Percentiles rank a stretch among this genome's conserved stretches.
These are phyloP conservation scores for Lepiota subincarnata DNA, from an alignment of 768 basidiomycete species.

Conservation along the genomic window DNA sequence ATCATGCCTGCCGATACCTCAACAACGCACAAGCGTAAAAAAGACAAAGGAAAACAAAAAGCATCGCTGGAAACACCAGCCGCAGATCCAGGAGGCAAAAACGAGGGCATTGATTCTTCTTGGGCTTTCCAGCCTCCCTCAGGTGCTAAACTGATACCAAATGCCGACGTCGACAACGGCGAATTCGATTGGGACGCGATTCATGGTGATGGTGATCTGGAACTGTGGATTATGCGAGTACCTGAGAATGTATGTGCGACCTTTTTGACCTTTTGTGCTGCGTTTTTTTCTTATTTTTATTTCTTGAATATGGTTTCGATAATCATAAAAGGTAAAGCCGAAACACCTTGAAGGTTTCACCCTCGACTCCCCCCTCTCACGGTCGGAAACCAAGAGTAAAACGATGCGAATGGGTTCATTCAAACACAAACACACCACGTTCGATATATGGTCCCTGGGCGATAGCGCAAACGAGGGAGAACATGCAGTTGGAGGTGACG, in stretches of 20 bases:
- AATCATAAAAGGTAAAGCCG: slow-evolving; percentile 51
- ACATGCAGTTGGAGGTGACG: slow-evolving; percentile 51
- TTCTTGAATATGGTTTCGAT: not conserved
- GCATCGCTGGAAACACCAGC: slow-evolving; percentile 9
- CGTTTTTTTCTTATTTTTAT: not conserved
- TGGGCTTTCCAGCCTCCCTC: slow-evolving; percentile 62
- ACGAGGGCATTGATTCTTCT: slow-evolving; percentile 50
- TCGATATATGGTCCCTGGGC: slow-evolving; percentile 65
- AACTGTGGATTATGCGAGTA: slow-evolving; percentile 68
- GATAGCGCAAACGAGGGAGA: slow-evolving; percentile 30
- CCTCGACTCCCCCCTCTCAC: slow-evolving; percentile 35
- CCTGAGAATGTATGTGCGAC: slow-evolving; percentile 55
- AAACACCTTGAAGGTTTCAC: slow-evolving; percentile 55
- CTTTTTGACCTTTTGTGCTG: not conserved
- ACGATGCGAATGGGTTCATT: slow-evolving; percentile 46
- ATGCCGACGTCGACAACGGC: slow-evolving; percentile 39
- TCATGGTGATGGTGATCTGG: slow-evolving; percentile 50
- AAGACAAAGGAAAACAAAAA: slow-evolving; percentile 25
- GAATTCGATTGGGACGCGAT: slow-evolving; percentile 70
- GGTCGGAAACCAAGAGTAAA: slow-evolving; percentile 15
- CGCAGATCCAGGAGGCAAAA: slow-evolving; percentile 30
- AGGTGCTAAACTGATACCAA: slow-evolving; percentile 44
- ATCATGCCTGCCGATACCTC: not conserved
- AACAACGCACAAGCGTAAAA: slow-evolving; percentile 16
- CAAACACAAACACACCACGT: slow-evolving; percentile 48